Conservation (phyloP, 1,284 basidiomycete genomes). For the Microbotryum intermedium region DNA sequence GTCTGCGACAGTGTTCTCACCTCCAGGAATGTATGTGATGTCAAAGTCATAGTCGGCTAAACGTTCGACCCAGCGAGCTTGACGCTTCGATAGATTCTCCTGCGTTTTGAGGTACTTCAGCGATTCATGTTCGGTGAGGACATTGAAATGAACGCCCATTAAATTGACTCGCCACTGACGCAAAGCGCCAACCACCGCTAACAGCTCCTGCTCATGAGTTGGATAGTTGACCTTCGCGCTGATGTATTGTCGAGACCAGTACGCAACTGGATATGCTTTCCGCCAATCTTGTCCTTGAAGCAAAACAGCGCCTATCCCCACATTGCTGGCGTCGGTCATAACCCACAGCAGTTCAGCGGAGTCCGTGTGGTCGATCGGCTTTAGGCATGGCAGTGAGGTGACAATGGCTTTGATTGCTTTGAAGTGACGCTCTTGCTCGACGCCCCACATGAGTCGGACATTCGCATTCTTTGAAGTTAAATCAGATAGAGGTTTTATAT, state of each 20-base stretch:
- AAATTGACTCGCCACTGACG: conserved; percentile 14
- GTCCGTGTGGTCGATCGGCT: conserved; percentile 36
- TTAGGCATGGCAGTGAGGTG: conserved; percentile 34
- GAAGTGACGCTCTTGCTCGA: conserved; percentile 26
- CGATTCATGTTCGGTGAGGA: conserved; percentile 44
- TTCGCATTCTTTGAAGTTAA: too few species aligned
- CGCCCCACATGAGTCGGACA: conserved; percentile 1
- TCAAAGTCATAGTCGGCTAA: conserved; percentile 42
- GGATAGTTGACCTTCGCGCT: conserved; percentile 20
- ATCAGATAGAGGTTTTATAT: too few species aligned
- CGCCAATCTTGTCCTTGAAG: conserved; percentile 13
- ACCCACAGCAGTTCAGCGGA: conserved; percentile 21
- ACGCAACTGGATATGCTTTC: conserved; percentile 15
- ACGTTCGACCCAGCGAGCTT: conserved; percentile 7
- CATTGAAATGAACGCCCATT: conserved; percentile 35
- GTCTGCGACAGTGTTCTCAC: conserved; percentile 37
- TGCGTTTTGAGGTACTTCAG: conserved; percentile 42
- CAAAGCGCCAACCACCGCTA: conserved; percentile 17
- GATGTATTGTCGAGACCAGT: conserved; percentile 16
- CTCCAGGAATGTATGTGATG: conserved; percentile 35
- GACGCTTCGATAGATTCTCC: conserved; percentile 33
- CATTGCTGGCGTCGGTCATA: conserved; percentile 11
- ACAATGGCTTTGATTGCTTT: conserved; percentile 40
- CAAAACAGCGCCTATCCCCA: conserved; percentile 6
- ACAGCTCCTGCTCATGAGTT: conserved; percentile 18